These are phyloP conservation scores for Yamadazyma sp. DNA, from an alignment of 1,139 yeast genomes.

Conservation along the genomic window DNA sequence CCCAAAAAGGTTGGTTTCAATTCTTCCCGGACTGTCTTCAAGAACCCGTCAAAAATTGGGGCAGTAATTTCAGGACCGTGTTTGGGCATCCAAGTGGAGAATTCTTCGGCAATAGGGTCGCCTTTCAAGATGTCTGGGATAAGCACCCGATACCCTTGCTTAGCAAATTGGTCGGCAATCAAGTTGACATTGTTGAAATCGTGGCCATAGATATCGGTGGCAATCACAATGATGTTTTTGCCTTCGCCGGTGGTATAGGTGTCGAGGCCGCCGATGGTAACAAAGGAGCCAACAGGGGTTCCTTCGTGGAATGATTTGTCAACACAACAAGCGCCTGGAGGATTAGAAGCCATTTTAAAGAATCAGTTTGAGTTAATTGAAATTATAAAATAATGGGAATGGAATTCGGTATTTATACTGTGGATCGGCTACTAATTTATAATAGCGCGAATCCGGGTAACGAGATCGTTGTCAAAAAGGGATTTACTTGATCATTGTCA, in stretches of 20 bases:
- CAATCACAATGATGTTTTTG: conserved; percentile 51
- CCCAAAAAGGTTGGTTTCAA: conserved; percentile 52
- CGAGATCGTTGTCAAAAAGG: no score
- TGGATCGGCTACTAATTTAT: no score
- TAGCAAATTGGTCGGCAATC: conserved; percentile 71
- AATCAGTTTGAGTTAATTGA: background rate
- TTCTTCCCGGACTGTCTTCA: conserved; percentile 42
- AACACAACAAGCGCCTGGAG: conserved; percentile 53
- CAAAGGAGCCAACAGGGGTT: conserved; percentile 43
- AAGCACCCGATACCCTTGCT: conserved; percentile 56
- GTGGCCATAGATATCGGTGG: conserved; percentile 72
- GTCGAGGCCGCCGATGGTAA: conserved; percentile 44
- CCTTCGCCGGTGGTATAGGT: conserved; percentile 58
- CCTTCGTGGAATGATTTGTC: conserved; percentile 51
- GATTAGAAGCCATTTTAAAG: conserved; percentile 51
- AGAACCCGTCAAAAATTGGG: conserved; percentile 40
- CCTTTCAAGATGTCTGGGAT: conserved; percentile 72
- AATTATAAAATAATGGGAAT: no score
- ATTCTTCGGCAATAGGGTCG: conserved; percentile 38
- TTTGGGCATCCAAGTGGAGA: conserved; percentile 50
- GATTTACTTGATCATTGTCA: no score
- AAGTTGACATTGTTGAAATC: conserved; percentile 53
- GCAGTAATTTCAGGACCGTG: conserved; percentile 52
- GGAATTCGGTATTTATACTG: no score
- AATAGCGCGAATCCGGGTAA: no score